These are phyloP conservation scores for Polytrichum formosum DNA, from an alignment of 225 moss, liverwort and hornwort species.

Conservation along the genomic window DNA sequence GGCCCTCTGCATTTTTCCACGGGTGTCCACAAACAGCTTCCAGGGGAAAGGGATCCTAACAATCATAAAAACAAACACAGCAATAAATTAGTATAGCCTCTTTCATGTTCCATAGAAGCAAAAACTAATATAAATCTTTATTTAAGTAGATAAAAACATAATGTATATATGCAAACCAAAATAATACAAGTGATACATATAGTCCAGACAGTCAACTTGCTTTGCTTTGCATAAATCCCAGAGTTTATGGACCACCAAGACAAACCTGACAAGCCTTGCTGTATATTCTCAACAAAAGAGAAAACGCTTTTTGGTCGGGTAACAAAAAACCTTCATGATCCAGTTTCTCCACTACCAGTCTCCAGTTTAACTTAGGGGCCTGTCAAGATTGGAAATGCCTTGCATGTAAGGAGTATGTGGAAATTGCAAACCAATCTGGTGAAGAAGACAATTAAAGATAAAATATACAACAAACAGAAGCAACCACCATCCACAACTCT, in stretches of 20 bases:
- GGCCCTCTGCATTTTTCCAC: conserved; percentile 93
- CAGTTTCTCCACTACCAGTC: conserved; percentile 77
- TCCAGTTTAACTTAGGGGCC: conserved; percentile 77
- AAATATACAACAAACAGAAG: neutral
- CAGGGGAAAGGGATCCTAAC: conserved; percentile 81
- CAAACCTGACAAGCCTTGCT: conserved; percentile 52
- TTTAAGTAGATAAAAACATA: too few species aligned
- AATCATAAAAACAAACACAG: conserved; percentile 17
- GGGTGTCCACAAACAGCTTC: conserved; percentile 71
- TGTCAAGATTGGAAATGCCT: conserved; percentile 15
- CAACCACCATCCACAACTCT: neutral
- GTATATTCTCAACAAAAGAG: conserved; percentile 73
- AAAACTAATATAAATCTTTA: too few species aligned
- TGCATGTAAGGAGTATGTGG: neutral
- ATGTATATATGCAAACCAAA: too few species aligned
- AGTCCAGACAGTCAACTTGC: conserved; percentile 5
- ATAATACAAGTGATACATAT: neutral
- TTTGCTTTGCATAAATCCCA: conserved; percentile 8
- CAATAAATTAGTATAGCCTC: conserved; percentile 11
- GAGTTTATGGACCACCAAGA: too few species aligned
- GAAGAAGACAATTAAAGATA: neutral
- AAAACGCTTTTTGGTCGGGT: conserved; percentile 84
- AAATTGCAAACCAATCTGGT: neutral
- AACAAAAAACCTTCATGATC: conserved; percentile 87
- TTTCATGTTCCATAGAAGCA: too few species aligned